A percentile compares a stretch with the other conserved stretches of the same genome.
phyloP scores from a whole-genome alignment of 2,329 filamentous ascomycete genomes.

The Fusarium sp. region DNA sequence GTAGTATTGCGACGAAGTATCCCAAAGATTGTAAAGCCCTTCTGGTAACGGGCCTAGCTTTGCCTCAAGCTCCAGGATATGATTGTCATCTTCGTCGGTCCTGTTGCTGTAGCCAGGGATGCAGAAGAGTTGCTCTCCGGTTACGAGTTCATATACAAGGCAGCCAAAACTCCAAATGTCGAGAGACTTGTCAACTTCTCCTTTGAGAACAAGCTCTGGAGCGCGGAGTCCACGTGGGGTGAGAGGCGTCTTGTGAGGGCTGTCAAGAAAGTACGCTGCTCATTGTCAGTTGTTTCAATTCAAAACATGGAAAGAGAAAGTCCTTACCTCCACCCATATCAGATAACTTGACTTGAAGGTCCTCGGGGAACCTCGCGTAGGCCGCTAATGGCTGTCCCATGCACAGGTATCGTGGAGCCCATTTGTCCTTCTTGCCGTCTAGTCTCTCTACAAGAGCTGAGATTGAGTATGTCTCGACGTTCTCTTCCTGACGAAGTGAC shows the following conservation, averaged over 20 bases:
- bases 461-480: background rate
- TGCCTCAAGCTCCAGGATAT: background rate
- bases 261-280: constrained; percentile 6
- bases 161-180: constrained; percentile 34
- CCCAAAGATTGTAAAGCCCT: background rate
- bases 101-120: background rate
- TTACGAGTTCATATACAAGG: constrained; percentile 22
- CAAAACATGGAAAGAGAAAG: background rate
- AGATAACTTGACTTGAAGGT: constrained; percentile 6
- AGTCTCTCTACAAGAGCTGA: background rate
- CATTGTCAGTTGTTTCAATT: background rate
- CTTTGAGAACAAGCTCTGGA: constrained; percentile 16
- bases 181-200: constrained; percentile 1
- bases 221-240: constrained; percentile 4
- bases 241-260: background rate
- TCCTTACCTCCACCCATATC: constrained; percentile 23
- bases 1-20: constrained; percentile 8
- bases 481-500: background rate
- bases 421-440: constrained; percentile 22
- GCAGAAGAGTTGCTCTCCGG: constrained; percentile 16
- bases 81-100: background rate
- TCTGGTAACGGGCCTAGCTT: background rate
- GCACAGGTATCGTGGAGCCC: constrained; percentile 19
- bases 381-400: constrained; percentile 1
- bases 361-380: background rate